Base-by-base conservation (phyloP, 495 filamentous ascomycete genomes). In the Penicillium ochrochloron region DNA sequence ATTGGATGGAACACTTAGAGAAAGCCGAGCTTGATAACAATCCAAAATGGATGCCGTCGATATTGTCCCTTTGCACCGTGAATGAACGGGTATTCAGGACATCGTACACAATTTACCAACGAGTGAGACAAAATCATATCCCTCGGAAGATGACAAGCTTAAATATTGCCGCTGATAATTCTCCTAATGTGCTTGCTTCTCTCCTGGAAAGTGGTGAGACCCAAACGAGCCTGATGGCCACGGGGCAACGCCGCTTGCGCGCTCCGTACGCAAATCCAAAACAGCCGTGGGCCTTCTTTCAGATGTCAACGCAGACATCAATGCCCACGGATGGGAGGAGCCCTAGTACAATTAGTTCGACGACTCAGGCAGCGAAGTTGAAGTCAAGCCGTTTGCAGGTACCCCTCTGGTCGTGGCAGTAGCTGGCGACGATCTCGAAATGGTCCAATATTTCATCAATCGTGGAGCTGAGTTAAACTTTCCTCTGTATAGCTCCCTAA, bases 251-350 rank as follows among this genome's bases (percentile, higher is more conserved):
- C 59, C 50, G 1, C 50, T 61, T 29, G 59, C 59, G 25, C 59
- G 59, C 14, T 27, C 59, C 33, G 59, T 61, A n/a, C 15, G 9
- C 2, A 27, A 27, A 42, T 61, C 59, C n/a, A 53, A n/a, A 55
- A 55, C 21, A 17, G 59, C 59, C n/a, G 34, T 55, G 10, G 50
- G 42, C n/a, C 50, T 61, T 42, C 59, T 61, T 55, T 21, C 55
- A 27, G 12, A 61, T 6, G 59, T 50, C 35, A 61, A 61, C 2
- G 59, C 59, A 61, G 59, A 61, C 37, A 54, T 61, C 33, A 61
- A 61, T 29, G 33, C 50, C 12, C 34, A 46, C 14, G 48, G 9
- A 39, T 54, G 59, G 59, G 21, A 55, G 34, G 59, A 61, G 19
- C 34, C 50, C 19, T 61, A 50, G 59, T 25, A 61, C 50, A 8